Evolutionary conservation across 257 asterid species (phyloP), one percentile per base, ranked within the genome.

Genomic region (Marsdenia floribunda): DNA sequence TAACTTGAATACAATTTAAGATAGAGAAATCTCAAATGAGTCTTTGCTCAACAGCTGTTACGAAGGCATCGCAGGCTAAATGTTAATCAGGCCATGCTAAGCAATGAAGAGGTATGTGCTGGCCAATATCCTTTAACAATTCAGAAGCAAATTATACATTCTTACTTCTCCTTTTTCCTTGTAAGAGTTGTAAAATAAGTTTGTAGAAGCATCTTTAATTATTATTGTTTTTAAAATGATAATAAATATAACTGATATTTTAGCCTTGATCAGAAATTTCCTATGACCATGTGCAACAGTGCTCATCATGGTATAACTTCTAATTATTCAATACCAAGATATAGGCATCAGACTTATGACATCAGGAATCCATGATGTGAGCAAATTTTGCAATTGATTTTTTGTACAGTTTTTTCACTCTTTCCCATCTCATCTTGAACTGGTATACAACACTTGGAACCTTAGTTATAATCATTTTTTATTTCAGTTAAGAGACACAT

Each of bases 31-130:
- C 72, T 72, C 73, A 71, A 81, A 47, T 21, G 73, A 44, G 50
- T 57, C 22, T 75, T 71, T 79, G 58, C 75, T 85, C 69, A 84
- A 65, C 87, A 93, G 98, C 79, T 93, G 81, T 83, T 93, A 55
- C 93, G 98, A 80, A 89, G 97, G 86, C 97, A 87, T 76, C 97
- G 97, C 82, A 89, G 97, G 83, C 82, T 84, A 82, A 89, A 87
- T 87, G 86, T 77, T 80, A 85, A 81, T 78, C 90, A 88, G 82
- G 86, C 86, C 71, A 81, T 87, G 22, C 86, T 90, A 79, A 85
- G 91, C 85, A 82, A 87, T 75, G 97, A 89, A 26, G 97, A 93
- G 98, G 98, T 93, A 86, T 53, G 38, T 78, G 79, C 77, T 42
- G 67, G 50, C 70, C 70, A 52, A 60, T 44, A 33, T 74, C 71